Base-by-base conservation (phyloP, 176 grass and related monocot species). In the Avena insularis region DNA sequence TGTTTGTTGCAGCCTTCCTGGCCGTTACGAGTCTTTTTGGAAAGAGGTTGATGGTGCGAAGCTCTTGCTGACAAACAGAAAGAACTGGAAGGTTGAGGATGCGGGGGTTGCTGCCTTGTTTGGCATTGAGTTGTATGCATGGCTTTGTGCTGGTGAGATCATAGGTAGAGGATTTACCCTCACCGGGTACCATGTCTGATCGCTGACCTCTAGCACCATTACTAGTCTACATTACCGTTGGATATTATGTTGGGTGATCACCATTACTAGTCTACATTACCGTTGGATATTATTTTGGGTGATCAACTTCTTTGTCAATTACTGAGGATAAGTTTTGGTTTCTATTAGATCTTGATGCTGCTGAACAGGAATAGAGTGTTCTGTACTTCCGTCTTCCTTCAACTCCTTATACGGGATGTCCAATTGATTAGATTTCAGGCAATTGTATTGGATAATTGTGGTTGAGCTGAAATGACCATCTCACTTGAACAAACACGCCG, bases 71-170 rank as follows among this genome's bases (percentile, higher is more conserved):
- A 93, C 67, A 70, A 92, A 93, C 55, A 84, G 81, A 56, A 78
- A 83, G 12, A 85, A 91, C 33, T 86, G 95, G 73, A 95, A 89
- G 87, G 74, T 92, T 72, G 93, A 98, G 87, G 81, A 92, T 64
- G 90, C 64, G 17, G 91, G 95, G 25, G 90, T 98, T 69, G 95
- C 91, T 0, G 90, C 95, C 2, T 72, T 98, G 78, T 92, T 98
- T 89, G 95, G 95, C 74, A 79, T 95, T 6, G 95, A 98, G 86
- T 65, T 95, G 74, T 98, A 98, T 36, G 93, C 91, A 8, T 95
- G 93, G 95, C 89, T 75, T 63, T 89, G 95, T 73, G 83, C 89
- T 21, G 93, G 95, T 35, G 95, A 98, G 77, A 82, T 98, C 27
- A 84, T 78, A 5, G 95, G 95, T 4, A 92, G 93, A 81, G 95